Evolutionary conservation across 2,329 filamentous ascomycete species (phyloP).

Genomic region (Talaromyces sp.): DNA sequence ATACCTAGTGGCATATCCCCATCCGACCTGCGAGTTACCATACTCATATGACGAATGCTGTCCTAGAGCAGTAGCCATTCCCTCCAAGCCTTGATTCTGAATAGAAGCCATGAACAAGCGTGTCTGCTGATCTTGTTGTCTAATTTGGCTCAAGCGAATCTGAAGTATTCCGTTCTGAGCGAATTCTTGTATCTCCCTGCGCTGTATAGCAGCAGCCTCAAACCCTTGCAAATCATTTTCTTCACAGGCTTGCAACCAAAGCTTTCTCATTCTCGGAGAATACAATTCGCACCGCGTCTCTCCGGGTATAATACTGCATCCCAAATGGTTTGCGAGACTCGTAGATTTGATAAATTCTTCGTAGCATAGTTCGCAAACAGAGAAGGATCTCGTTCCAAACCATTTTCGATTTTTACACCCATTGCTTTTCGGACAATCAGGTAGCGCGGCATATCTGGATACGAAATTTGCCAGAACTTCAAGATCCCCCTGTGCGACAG

Average conservation of each 20-base stretch:
- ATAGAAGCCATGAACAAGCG: background rate
- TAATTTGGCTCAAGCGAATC: background rate
- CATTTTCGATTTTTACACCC: background rate
- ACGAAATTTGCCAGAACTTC: background rate
- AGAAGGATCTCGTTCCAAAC: background rate
- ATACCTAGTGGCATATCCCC: background rate
- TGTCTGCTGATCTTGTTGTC: background rate
- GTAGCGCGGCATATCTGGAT: background rate
- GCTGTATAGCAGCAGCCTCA: background rate
- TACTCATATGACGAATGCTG: background rate
- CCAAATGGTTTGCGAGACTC: background rate
- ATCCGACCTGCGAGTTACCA: background rate
- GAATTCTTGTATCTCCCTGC: background rate
- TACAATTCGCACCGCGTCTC: background rate
- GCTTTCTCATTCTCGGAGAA: background rate
- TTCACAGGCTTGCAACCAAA: background rate
- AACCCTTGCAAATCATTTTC: background rate
- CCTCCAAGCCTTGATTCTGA: background rate
- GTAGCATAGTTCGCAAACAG: background rate
- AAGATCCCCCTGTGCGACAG: background rate
- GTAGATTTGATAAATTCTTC: background rate
- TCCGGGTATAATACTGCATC: background rate
- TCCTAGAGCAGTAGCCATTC: background rate
- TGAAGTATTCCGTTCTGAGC: background rate
- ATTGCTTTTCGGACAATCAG: background rate